Base-by-base conservation (phyloP, 2,329 filamentous ascomycete genomes). In the Tolypocladium tropicale region DNA sequence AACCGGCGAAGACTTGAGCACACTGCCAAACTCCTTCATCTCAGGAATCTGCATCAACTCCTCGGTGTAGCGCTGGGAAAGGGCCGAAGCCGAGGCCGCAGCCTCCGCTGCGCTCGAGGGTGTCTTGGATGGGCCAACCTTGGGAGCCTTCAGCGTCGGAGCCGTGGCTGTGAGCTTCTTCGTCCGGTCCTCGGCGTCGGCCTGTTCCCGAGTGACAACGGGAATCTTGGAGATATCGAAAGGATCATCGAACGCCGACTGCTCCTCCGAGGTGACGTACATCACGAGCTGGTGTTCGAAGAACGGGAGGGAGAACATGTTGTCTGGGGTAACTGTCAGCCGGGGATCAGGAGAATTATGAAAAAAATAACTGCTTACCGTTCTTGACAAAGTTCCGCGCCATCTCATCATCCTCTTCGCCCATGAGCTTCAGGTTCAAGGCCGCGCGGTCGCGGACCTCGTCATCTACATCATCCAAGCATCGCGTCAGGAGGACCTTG, bases 271-370 rank as follows among this genome's bases (percentile, higher is more conserved):
- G 21, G 92, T 96, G 64, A 99, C 93, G 67, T 99, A 99, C 84
- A 95, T 89, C 63, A 96, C 92, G 53, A 99, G 85, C 70, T 97
- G 92, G 70, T 97, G 93, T 77, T 97, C 94, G 59, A 99, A 95
- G 58, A 90, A 91, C 12, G 91, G 89, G 25, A 99, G 81, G 10
- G 93, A 95, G 72, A 93, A 99, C 84, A 95, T 95, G 61, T 85
- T 95, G 70, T 97, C 93, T 92, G 64, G 10, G 43, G 28, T 6
- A 16, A 34, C 16, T 6, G 52, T 52, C 28, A 58, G 52, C 54
- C 4, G 6, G n/a, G 9, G 9, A 21, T 34, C 34, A 11, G 10
- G 10, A 9, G 2, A 23, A 49, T 39, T 12, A 43, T 11, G 1
- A 2, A 16, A 4, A 2, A 11, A 16, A 4, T 1, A 11, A 11